These are phyloP conservation scores for Cryptococcus amylolentus DNA, from an alignment of 1,284 basidiomycete species.

Conservation along the genomic window DNA sequence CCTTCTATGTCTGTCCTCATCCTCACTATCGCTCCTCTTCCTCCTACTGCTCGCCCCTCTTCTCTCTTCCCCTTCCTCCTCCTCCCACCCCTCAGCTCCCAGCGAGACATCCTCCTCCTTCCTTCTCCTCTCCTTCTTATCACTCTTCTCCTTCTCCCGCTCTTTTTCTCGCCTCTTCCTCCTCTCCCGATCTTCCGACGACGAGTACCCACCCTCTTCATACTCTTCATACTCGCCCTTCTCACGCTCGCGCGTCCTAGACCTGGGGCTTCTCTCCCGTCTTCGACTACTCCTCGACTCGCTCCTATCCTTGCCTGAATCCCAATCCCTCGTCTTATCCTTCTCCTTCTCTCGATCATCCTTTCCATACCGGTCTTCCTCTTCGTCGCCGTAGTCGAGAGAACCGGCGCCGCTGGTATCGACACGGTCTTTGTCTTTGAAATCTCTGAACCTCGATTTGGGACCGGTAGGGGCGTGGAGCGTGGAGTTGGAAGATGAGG, in stretches of 20 bases:
- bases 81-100: conserved; percentile 1
- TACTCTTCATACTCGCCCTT: conserved; percentile 1
- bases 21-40: conserved; percentile 1
- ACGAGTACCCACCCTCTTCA: conserved; percentile 1
- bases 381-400: conserved; percentile 35
- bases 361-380: too few relatives aligned
- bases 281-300: conserved; percentile 5
- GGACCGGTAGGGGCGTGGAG: conserved; percentile 29
- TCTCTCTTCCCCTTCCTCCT: background rate
- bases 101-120: conserved; percentile 12
- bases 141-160: conserved; percentile 24
- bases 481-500: conserved; percentile 1
- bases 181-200: conserved; percentile 10
- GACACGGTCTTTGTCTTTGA: conserved; percentile 45
- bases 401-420: conserved; percentile 21
- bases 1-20: conserved; percentile 5
- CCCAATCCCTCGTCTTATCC: background rate
- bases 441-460: conserved; percentile 4
- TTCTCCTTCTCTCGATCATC: background rate
- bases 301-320: background rate
- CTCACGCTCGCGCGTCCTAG: conserved; percentile 5
- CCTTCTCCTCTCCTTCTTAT: conserved; percentile 32
- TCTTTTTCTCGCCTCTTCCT: conserved; percentile 12
- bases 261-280: conserved; percentile 4
- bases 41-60: background rate